Percentiles rank a stretch among this genome's conserved stretches.
Conservation (phyloP, 306 rosid genomes). For the Inga oerstediana region DNA sequence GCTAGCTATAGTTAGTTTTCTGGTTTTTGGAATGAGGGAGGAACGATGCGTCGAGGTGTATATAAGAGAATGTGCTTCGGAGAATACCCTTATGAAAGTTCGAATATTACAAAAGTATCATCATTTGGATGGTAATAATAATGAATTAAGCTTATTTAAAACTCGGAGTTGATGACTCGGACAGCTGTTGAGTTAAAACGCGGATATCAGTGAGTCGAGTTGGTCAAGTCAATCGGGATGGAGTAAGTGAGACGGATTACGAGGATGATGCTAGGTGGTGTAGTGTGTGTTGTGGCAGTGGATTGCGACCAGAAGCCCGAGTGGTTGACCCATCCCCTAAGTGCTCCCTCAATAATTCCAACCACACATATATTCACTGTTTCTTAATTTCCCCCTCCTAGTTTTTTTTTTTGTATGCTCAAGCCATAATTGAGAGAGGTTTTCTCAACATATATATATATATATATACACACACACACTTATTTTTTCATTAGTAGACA, state of each 20-base stretch:
- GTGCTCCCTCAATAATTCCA: not conserved
- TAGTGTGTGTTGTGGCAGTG: slow-evolving; percentile 24
- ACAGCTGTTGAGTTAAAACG: not conserved
- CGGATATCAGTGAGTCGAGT: not conserved
- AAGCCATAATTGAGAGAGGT: not conserved
- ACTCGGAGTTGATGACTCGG: not conserved
- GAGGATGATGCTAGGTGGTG: not conserved
- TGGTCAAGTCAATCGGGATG: not conserved
- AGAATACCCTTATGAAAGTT: slow-evolving; percentile 32
- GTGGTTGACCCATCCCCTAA: not conserved
- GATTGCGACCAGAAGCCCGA: slow-evolving; percentile 30
- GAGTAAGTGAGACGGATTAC: not conserved
- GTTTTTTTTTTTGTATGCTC: not conserved
- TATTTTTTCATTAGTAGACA: not conserved
- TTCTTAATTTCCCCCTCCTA: not conserved
- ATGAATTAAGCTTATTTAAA: not conserved
- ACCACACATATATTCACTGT: not conserved
- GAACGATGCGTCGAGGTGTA: slow-evolving; percentile 11
- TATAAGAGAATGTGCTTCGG: slow-evolving; percentile 36
- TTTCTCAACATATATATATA: not conserved
- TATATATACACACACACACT: too few relatives aligned
- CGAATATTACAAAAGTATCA: slow-evolving; percentile 44
- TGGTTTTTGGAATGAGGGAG: slow-evolving; percentile 16
- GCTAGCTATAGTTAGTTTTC: not conserved
- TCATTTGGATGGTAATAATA: not conserved